Percentiles rank a stretch among this genome's conserved stretches.
phyloP scores from a whole-genome alignment of 2,329 filamentous ascomycete genomes.

The Calycina herbarum region DNA sequence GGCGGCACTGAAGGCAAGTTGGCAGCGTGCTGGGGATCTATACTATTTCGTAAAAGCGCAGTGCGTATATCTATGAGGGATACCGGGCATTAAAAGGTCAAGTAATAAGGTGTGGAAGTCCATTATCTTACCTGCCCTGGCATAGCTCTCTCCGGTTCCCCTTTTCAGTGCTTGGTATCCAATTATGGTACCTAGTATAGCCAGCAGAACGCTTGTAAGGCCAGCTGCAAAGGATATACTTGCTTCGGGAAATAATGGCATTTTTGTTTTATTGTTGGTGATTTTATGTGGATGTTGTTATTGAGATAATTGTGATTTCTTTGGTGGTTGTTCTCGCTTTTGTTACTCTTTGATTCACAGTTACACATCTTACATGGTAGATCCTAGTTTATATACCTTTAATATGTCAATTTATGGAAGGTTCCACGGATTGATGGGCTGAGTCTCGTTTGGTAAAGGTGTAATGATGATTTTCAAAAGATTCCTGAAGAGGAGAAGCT shows the following conservation, averaged over 20 bases:
- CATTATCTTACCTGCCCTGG: neutral
- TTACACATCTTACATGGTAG: no score
- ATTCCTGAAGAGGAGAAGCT: no score
- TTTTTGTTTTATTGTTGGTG: neutral
- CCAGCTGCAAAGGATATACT: neutral
- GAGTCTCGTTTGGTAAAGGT: no score
- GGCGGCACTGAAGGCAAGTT: neutral
- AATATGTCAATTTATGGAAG: no score
- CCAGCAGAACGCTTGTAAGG: neutral
- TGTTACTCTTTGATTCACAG: no score
- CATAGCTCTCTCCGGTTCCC: neutral
- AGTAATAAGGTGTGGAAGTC: no score
- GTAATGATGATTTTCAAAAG: no score
- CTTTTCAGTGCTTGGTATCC: neutral
- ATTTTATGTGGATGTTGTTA: neutral
- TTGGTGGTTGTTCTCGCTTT: no score
- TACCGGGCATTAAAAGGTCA: no score
- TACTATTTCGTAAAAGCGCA: neutral
- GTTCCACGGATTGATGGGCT: no score
- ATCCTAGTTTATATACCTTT: no score
- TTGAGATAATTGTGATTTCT: no score
- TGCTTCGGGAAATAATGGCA: neutral
- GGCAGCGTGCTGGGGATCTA: neutral
- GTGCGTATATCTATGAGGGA: neutral
- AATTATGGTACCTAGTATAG: neutral